Base-by-base conservation (phyloP, 495 filamentous ascomycete species). In the Neurospora sp. region DNA sequence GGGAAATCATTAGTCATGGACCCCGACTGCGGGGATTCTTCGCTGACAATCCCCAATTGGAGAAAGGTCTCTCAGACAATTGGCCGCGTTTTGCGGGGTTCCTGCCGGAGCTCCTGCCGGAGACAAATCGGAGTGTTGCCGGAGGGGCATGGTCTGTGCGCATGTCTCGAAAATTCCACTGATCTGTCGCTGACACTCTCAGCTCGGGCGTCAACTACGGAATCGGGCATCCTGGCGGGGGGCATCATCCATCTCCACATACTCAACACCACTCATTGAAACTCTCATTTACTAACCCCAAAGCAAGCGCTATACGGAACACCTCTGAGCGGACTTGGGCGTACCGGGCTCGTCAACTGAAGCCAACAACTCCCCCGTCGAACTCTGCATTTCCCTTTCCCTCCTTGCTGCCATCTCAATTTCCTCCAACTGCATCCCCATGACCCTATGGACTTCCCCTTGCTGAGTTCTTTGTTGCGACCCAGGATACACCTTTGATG, bases 351-450 rank as follows among this genome's bases (percentile, higher is more conserved):
- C 53, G 18, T 65, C 14, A 2, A 35, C 53, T 1, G 53, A 65
- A 0, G 53, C 53, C 53, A 65, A 16, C 14, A 65, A 65, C 53
- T 65, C 53, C 27, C 53, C 53, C 14, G 53, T 65, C 27, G 53
- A 65, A 8, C 27, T 61, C 53, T 61, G 53, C 14, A 61, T 35
- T 7, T 69, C 39, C 1, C 68, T 38, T 8, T 69, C 39, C 5
- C 68, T 69, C 35, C 35, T 69, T 6, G 11, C 68, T 0, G 69
- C 22, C 71, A 71, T 44, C 65, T 76, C 75, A n/a, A 74, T 71
- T n/a, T 75, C 40, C 12, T 48, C 39, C 41, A 76, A 48, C 40
- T 74, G 73, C 41, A 71, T 46, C 1, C 74, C 75, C 71, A 76
- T 70, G 18, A 73, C 75, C 8, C 44, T n/a, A 10, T 73, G 39